Conservation (phyloP, 2,329 filamentous ascomycete species). For the Apiospora hydei region DNA sequence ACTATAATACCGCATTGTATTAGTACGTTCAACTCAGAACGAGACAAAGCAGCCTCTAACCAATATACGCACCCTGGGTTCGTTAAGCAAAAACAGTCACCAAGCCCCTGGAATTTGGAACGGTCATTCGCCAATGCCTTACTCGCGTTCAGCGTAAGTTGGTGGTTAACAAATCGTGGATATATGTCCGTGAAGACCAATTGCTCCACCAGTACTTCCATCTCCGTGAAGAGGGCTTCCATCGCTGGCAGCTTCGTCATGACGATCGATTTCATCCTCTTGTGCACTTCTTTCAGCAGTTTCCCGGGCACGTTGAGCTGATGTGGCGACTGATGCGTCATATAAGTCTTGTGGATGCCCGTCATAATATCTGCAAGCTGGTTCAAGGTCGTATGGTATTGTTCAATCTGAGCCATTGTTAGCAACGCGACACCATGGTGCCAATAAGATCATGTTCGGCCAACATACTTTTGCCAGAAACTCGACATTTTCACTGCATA, state of each 20-base stretch:
- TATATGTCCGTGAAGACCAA: conserved; percentile 53
- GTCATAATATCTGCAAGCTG: conserved; percentile 48
- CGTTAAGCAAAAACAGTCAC: conserved; percentile 54
- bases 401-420: conserved; percentile 43
- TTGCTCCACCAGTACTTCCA: conserved; percentile 49
- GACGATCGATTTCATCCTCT: conserved; percentile 37
- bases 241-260: conserved; percentile 46
- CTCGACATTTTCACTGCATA: conserved; percentile 53
- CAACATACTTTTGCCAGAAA: conserved; percentile 53
- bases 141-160: conserved; percentile 53
- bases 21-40: not conserved
- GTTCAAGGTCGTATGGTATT: conserved; percentile 51
- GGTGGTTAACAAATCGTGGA: conserved; percentile 57
- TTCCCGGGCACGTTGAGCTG: conserved; percentile 40
- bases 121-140: conserved; percentile 38
- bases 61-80: conserved; percentile 40
- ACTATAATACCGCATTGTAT: not conserved
- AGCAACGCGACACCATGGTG: not conserved
- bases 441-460: not conserved
- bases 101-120: conserved; percentile 48
- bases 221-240: conserved; percentile 49
- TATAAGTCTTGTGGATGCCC: conserved; percentile 41
- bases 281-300: conserved; percentile 40
- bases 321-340: conserved; percentile 30
- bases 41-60: not conserved